Percentiles rank a stretch among this genome's conserved stretches.
phyloP scores from a whole-genome alignment of 1,284 basidiomycete genomes.

The Rhodotorula sp. region DNA sequence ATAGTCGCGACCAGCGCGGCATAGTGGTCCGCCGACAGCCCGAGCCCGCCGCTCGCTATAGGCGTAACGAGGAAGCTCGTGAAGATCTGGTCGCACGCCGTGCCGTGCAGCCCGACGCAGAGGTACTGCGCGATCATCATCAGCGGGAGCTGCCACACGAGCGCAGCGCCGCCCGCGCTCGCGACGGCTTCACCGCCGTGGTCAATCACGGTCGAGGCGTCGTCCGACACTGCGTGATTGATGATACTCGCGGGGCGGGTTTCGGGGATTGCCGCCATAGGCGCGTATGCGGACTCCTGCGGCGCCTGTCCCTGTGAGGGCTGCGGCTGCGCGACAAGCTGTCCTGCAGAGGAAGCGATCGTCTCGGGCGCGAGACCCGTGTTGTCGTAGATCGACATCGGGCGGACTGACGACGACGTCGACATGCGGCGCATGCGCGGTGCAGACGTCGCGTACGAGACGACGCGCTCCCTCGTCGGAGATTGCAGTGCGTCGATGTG shows the following conservation, averaged over 20 bases:
- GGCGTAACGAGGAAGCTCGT: conserved; percentile 41
- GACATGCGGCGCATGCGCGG: conserved; percentile 19
- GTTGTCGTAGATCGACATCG: conserved; percentile 74
- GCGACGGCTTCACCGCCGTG: neutral
- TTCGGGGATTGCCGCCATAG: conserved; percentile 64
- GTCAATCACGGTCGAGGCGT: neutral
- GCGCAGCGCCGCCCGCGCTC: conserved; percentile 2
- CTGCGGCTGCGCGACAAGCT: conserved; percentile 5
- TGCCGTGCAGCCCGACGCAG: conserved; percentile 42
- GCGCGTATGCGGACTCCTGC: conserved; percentile 83
- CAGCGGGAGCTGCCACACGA: conserved; percentile 43
- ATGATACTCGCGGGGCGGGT: conserved; percentile 31
- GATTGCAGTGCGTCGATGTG: conserved; percentile 17
- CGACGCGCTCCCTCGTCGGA: conserved; percentile 21
- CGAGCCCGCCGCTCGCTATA: conserved; percentile 37
- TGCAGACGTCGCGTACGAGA: conserved; percentile 13
- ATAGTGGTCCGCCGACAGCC: conserved; percentile 41
- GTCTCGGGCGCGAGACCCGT: conserved; percentile 61
- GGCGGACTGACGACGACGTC: conserved; percentile 53
- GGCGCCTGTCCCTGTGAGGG: neutral
- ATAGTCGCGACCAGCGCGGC: conserved; percentile 40
- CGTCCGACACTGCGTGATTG: conserved; percentile 21
- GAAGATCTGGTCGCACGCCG: conserved; percentile 45
- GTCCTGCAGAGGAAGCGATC: conserved; percentile 13
- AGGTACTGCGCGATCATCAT: conserved; percentile 41